Conservation (phyloP, 1,284 basidiomycete genomes). For the Pisolithus thermaeus region DNA sequence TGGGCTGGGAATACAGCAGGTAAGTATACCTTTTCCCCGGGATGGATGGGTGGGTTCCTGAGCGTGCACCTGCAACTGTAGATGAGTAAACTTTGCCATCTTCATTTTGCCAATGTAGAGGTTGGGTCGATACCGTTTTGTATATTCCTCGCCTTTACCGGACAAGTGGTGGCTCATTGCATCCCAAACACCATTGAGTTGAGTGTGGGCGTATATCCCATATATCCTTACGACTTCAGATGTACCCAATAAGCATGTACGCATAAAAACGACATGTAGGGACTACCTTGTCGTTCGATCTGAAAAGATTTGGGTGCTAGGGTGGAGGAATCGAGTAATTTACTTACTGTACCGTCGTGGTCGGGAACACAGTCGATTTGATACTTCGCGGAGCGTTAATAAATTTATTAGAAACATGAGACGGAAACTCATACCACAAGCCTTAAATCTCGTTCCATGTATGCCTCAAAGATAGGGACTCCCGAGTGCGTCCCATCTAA, state of each 20-base stretch:
- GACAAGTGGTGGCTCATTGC: constrained; percentile 46
- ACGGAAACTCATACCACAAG: constrained; percentile 45
- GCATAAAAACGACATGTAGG: background rate
- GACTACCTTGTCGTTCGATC: constrained; percentile 52
- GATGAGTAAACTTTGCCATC: no score
- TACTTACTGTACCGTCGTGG: constrained; percentile 42
- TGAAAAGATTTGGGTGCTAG: constrained; percentile 15
- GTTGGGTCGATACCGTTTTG: constrained; percentile 30
- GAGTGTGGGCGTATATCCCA: constrained; percentile 57
- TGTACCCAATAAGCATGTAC: background rate
- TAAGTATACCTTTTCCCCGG: constrained; percentile 38
- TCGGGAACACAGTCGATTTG: constrained; percentile 57
- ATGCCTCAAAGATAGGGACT: constrained; percentile 62
- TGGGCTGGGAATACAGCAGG: constrained; percentile 38
- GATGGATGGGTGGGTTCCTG: constrained; percentile 32
- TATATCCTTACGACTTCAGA: constrained; percentile 51
- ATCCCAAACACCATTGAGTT: constrained; percentile 56
- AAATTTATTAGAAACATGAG: background rate
- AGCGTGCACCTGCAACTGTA: constrained; percentile 35
- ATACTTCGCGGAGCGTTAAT: constrained; percentile 38
- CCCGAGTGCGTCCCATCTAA: constrained; percentile 41
- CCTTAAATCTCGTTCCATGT: constrained; percentile 56
- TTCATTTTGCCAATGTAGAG: no score
- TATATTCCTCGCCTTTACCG: constrained; percentile 51
- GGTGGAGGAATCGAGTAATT: background rate